Evolutionary conservation across 352 stramenopile genomes (phyloP).

Genomic region (Phytophthora cactorum): DNA sequence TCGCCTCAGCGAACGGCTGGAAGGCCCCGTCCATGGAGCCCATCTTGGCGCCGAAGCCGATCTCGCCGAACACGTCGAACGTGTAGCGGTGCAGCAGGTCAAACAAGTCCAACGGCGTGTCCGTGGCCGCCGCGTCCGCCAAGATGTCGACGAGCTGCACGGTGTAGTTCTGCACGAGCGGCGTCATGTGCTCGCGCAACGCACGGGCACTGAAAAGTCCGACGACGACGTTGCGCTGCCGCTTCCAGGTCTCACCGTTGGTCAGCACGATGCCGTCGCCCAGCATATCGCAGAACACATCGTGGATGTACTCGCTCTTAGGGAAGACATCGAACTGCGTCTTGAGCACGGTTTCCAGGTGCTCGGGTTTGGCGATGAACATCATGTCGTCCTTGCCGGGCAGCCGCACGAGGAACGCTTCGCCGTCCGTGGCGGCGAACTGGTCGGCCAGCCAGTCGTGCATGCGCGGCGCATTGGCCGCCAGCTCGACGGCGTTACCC

Average conservation of each 20-base stretch:
- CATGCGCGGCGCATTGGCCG: conserved; percentile 39
- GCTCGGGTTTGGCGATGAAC: conserved; percentile 51
- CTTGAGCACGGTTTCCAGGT: conserved; percentile 60
- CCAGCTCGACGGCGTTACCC: conserved; percentile 49
- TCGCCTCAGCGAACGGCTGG: conserved; percentile 43
- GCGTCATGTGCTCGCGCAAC: conserved; percentile 48
- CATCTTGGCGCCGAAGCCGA: conserved; percentile 48
- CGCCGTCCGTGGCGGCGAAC: conserved; percentile 39
- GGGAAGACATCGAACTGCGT: conserved; percentile 58
- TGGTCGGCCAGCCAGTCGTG: conserved; percentile 54
- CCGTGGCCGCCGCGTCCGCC: conserved; percentile 6
- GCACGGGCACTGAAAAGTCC: conserved; percentile 48
- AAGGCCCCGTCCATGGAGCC: conserved; percentile 37
- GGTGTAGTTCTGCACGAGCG: conserved; percentile 44
- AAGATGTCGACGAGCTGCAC: conserved; percentile 37
- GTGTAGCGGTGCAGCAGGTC: conserved; percentile 52
- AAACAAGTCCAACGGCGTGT: conserved; percentile 32
- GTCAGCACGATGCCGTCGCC: conserved; percentile 54
- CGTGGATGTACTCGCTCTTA: conserved; percentile 50
- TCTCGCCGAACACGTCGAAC: conserved; percentile 53
- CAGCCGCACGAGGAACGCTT: conserved; percentile 42
- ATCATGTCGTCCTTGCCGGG: conserved; percentile 51
- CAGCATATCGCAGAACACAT: conserved; percentile 48
- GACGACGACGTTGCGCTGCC: conserved; percentile 46
- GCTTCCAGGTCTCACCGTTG: conserved; percentile 47